Evolutionary conservation across 257 asterid species (phyloP), one percentile per base, ranked within the genome.

Genomic region (Salvia rosmarinus): DNA sequence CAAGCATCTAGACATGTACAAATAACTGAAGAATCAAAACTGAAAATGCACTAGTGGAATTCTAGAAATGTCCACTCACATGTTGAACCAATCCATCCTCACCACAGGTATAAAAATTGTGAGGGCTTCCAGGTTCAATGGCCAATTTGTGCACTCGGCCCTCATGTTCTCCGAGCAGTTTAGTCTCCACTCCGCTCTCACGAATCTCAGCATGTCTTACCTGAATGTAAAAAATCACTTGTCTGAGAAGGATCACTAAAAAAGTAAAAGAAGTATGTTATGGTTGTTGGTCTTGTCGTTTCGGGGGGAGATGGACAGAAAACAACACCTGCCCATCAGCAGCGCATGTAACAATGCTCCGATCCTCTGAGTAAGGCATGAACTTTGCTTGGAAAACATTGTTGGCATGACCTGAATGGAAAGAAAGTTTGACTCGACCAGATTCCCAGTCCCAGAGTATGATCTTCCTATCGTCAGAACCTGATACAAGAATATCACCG

Each of bases 371-470:
- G 85, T 76, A 86, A 54, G 97, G 97, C 94, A 93, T 90, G 68
- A 89, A 34, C 78, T 89, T 94, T 61, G 99, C 99, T 76, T 94
- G 97, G 71, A 94, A 94, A 46, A 89, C 88, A 82, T 89, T 94
- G 85, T 88, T 86, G 64, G 74, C 73, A 70, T 94, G 97, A 50
- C 89, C 96, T 3, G 99, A 91, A 71, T 83, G 88, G 79, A 86
- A 91, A 69, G 90, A 81, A 58, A 89, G 86, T 55, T 75, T 88
- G 64, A 73, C 72, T 23, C 64, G 75, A 47, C 99, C 96, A 80
- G 88, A 71, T 77, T 89, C 95, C 99, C 97, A 94, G 76, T 94
- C 92, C 99, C 99, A 94, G 64, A 91, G 86, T 68, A 91, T 84
- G 81, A 94, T 74, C 88, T 77, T 82, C 80, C 73, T 84, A 81